A percentile compares a stretch with the other conserved stretches of the same genome.
Evolutionary conservation across 495 filamentous ascomycete species (phyloP).

Genomic region (Aspergillus mulundensis): DNA sequence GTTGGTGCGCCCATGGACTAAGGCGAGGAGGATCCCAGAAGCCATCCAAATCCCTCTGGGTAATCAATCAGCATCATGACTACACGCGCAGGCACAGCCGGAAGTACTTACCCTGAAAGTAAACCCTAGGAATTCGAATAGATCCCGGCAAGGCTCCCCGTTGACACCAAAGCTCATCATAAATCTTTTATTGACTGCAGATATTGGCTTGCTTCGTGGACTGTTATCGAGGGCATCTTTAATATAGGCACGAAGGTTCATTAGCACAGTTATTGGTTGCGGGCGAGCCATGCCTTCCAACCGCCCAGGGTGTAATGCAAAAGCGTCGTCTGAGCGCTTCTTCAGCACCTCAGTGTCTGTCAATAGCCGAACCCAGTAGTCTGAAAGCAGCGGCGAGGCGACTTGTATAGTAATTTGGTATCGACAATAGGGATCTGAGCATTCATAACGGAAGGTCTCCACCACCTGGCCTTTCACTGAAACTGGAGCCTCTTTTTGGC

Average conservation of each 20-base stretch:
- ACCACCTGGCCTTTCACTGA: slow-evolving; percentile 33
- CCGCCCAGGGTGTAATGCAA: slow-evolving; percentile 53
- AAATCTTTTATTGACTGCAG: slow-evolving; percentile 68
- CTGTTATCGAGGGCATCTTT: slow-evolving; percentile 52
- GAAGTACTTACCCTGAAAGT: slow-evolving; percentile 30
- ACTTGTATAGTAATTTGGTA: slow-evolving; percentile 53
- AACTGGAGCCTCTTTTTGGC: slow-evolving; percentile 20
- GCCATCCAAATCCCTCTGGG: slow-evolving; percentile 32
- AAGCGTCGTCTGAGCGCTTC: slow-evolving; percentile 49
- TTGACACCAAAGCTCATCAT: slow-evolving; percentile 59
- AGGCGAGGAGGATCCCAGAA: slow-evolving; percentile 47
- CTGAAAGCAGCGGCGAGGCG: slow-evolving; percentile 47
- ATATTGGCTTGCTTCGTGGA: slow-evolving; percentile 50
- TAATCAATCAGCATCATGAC: slow-evolving; percentile 14
- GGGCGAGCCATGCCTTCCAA: slow-evolving; percentile 50
- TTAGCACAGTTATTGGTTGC: slow-evolving; percentile 46
- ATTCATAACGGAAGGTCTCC: slow-evolving; percentile 52
- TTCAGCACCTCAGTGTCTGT: slow-evolving; percentile 52
- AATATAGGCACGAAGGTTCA: slow-evolving; percentile 59
- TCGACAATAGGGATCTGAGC: slow-evolving; percentile 54
- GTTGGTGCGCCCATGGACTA: slow-evolving; percentile 28
- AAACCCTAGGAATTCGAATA: slow-evolving; percentile 65
- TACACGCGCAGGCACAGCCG: background rate
- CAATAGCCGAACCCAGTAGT: slow-evolving; percentile 49
- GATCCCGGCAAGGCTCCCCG: slow-evolving; percentile 51